A percentile compares a stretch with the other conserved stretches of the same genome.
Evolutionary conservation across 306 rosid genomes (phyloP).

Genomic region (Dryas drummondii): DNA sequence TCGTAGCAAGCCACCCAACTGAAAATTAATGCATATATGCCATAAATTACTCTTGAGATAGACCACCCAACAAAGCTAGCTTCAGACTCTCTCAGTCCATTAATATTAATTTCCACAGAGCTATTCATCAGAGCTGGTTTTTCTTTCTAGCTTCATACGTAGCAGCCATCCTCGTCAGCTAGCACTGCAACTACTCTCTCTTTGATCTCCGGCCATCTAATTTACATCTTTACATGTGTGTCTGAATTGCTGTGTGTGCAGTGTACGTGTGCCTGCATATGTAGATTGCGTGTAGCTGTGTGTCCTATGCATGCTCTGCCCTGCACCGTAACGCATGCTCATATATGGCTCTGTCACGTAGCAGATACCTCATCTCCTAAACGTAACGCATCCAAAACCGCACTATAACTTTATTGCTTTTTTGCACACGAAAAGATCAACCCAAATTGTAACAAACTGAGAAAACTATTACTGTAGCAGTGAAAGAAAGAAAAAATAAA

Average conservation of each 20-base stretch:
- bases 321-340: neutral
- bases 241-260: slow-evolving; percentile 29
- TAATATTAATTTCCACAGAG: neutral
- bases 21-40: neutral
- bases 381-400: slow-evolving; percentile 16
- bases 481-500: neutral
- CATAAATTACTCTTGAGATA: neutral
- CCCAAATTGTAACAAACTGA: slow-evolving; percentile 6
- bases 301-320: slow-evolving; percentile 4
- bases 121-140: neutral
- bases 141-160: neutral
- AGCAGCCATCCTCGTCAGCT: slow-evolving; percentile 21
- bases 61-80: neutral
- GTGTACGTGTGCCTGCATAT: slow-evolving; percentile 41
- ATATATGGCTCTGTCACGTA: neutral
- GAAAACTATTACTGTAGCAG: neutral
- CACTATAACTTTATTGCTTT: neutral
- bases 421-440: neutral
- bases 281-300: neutral
- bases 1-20: slow-evolving; percentile 54
- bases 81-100: slow-evolving; percentile 5
- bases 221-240: neutral
- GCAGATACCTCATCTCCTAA: neutral
- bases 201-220: slow-evolving; percentile 1
- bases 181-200: slow-evolving; percentile 14